Evolutionary conservation across 352 stramenopile genomes (phyloP).

Genomic region (Phytophthora pistaciae): DNA sequence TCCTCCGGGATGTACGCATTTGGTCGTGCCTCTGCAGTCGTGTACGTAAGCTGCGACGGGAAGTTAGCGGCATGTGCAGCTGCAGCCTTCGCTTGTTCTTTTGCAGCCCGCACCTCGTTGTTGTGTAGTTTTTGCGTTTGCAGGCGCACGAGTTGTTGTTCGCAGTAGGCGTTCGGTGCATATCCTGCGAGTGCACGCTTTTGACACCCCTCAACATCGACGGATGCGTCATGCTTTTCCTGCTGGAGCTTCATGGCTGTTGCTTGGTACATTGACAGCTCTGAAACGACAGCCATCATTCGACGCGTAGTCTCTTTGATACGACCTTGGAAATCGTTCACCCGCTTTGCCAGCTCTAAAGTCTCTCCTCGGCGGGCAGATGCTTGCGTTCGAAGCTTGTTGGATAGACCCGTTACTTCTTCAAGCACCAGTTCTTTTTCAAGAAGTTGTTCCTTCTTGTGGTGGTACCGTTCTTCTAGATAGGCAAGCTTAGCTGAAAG

Average conservation of each 20-base stretch:
- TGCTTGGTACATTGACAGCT: conserved; percentile 96
- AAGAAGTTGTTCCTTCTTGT: conserved; percentile 94
- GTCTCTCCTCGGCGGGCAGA: conserved; percentile 78
- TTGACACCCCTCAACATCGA: conserved; percentile 73
- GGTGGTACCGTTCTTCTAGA: conserved; percentile 88
- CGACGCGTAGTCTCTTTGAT: conserved; percentile 93
- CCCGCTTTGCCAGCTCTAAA: conserved; percentile 85
- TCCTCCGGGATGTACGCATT: conserved; percentile 96
- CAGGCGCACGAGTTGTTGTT: conserved; percentile 76
- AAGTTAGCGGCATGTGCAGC: conserved; percentile 67
- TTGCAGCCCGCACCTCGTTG: conserved; percentile 53
- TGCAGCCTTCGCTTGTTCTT: conserved; percentile 51
- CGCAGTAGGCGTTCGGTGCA: conserved; percentile 79
- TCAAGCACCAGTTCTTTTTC: conserved; percentile 96
- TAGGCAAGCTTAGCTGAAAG: conserved; percentile 86
- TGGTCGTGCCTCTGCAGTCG: conserved; percentile 91
- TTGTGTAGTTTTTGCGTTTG: conserved; percentile 64
- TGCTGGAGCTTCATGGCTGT: conserved; percentile 95
- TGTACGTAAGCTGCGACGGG: conserved; percentile 81
- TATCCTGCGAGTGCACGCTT: conserved; percentile 71
- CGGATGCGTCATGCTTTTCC: conserved; percentile 84
- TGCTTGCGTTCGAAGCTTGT: conserved; percentile 88
- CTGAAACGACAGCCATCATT: conserved; percentile 96
- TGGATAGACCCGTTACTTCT: conserved; percentile 89
- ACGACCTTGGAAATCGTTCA: conserved; percentile 91